Evolutionary conservation across 75 land plant genomes (phyloP), one percentile per base, ranked within the genome.

Genomic region (Picea glauca): DNA sequence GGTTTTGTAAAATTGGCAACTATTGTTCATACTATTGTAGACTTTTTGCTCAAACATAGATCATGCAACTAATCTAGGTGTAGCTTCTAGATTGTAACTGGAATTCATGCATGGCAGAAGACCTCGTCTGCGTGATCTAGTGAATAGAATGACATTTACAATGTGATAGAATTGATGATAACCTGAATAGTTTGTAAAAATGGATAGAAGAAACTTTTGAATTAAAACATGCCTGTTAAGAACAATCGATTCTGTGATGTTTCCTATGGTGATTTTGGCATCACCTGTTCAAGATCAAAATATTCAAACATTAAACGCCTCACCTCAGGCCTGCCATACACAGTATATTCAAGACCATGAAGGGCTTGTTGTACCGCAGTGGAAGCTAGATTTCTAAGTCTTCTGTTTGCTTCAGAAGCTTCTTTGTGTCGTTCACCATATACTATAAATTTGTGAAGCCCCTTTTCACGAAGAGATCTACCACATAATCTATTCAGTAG

Each of bases 261-360:
- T 70, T n/a, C n/a, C 74, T 70, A 70, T 43, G 74, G 74, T 13
- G 80, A 60, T 77, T 91, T 90, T 33, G 93, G 93, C 85, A 85
- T 91, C 68, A 87, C 80, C 75, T 89, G 87, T 79, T 96, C 98
- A 73, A 96, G 90, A 78, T 96, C 94, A 78, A 96, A 90, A 23
- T 92, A 90, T 77, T 93, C 93, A 84, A 92, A 96, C 99, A 96
- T 94, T 38, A 96, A 81, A 58, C 99, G 94, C 78, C 99, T 83
- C 9, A 96, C 98, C 59, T 96, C 99, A 59, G 92, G 88, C 77
- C 89, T 93, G 5, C 97, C 99, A 81, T 96, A 94, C 5, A 96
- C 92, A 72, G 82, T 70, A 64, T 96, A 96, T 4, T 87, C 82
- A 18, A 94, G 92, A 12, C 98, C 99, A 80, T 94, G 98, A 33